Conservation (phyloP, 495 filamentous ascomycete species). For the Penicillium turbatum region DNA sequence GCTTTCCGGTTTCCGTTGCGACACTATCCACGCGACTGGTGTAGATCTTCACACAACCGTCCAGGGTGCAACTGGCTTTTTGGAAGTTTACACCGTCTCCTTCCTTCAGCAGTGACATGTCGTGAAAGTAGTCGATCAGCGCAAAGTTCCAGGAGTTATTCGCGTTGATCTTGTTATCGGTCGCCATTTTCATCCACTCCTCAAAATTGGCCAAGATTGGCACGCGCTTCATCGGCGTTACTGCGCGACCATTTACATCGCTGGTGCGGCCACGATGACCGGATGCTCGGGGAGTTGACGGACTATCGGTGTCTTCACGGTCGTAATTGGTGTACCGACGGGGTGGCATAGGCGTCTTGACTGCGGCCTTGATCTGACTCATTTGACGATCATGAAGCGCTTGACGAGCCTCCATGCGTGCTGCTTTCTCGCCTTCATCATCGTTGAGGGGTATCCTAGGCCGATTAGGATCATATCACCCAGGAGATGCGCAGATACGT, state of each 20-base stretch:
- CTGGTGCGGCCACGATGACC: constrained; percentile 52
- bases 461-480: constrained; percentile 12
- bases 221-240: constrained; percentile 95
- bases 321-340: constrained; percentile 64
- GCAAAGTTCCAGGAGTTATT: constrained; percentile 99
- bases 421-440: constrained; percentile 87
- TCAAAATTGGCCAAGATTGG: constrained; percentile 97
- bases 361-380: constrained; percentile 85
- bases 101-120: constrained; percentile 96
- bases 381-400: constrained; percentile 86
- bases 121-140: constrained; percentile 98
- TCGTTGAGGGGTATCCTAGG: constrained; percentile 85
- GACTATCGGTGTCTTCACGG: constrained; percentile 60
- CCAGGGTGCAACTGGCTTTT: constrained; percentile 94
- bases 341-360: constrained; percentile 65
- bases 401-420: constrained; percentile 80
- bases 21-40: constrained; percentile 98
- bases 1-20: constrained; percentile 92
- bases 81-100: constrained; percentile 98
- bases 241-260: constrained; percentile 61
- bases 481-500: constrained; percentile 23
- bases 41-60: constrained; percentile 99
- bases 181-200: constrained; percentile 99
- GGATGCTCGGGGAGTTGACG: constrained; percentile 58
- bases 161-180: constrained; percentile 99